Evolutionary conservation across 768 basidiomycete species (phyloP), one percentile per base, ranked within the genome.

Genomic region (Pulveroboletus frians): DNA sequence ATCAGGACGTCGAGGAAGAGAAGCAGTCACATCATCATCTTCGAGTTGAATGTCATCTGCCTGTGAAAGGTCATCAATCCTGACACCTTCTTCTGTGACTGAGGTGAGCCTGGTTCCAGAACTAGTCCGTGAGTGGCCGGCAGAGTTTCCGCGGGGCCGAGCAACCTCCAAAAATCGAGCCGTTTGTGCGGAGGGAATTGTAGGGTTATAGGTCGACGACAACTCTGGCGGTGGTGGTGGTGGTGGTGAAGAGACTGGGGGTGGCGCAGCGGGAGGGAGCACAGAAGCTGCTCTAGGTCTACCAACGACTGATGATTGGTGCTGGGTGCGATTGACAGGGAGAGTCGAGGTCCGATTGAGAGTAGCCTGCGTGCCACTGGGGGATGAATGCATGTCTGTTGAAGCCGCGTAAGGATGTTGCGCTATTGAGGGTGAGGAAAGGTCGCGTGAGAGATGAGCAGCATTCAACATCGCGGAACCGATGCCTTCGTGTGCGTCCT

Each of bases 201-300:
- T 63, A 32, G 66, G 51, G 27, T 57, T 54, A 41, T 68, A 34
- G 11, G 54, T 40, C 11, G 59, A 40, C 21, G 61, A 53, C 64
- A 51, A 34, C 63, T 69, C 64, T 21, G 84, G 81, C 39, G 31
- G 34, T 1, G 34, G 34, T 1, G 84, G 79, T 0, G 80, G 82
- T 0, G 85, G 85, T 11, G 80, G 71, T 3, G 80, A 75, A 40
- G 74, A 71, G 15, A 73, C 70, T 27, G 87, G 87, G 14, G 83
- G 84, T 3, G 86, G 87, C 0, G 73, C 76, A 37, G 79, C 75
- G 10, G 84, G 84, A 5, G 84, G 83, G 32, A 88, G 76, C 9
- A 73, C 74, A 47, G 86, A 82, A 36, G 73, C 65, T 48, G 84
- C 76, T 48, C 77, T 68, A 32, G 83, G 74, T 51, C 81, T 74